Base-by-base conservation (phyloP, 331 rosid genomes). In the Acacia pycnantha region DNA sequence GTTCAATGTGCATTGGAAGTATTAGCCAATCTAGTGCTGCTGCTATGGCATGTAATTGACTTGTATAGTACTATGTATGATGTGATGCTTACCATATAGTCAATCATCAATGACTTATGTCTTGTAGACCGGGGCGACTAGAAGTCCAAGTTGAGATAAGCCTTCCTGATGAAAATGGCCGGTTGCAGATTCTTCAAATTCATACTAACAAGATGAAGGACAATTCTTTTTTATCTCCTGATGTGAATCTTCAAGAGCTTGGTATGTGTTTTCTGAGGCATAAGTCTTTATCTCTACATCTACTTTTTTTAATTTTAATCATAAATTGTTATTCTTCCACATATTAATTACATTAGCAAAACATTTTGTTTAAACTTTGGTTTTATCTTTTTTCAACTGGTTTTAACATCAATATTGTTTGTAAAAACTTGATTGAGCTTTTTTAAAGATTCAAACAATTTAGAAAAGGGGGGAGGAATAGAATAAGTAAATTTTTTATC, bases 81-180 rank as follows among this genome's bases (percentile, higher is more conserved):
- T 58, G 37, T 67, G 77, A 79, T 68, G 69, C 76, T 71, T 81
- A 73, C 48, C 79, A 71, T 77, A 66, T 33, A 3, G 11, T 77
- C 73, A 79, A 77, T 82, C 71, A 50, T 79, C 79, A 31, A 65
- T 80, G 76, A 71, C 79, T 79, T 77, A 27, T 84, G 68, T 72
- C 82, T 53, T 90, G 85, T 78, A 96, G 99, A 82, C 99, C 99
- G 24, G 99, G 99, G 72, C 93, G 99, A 53, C 82, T 96, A 91
- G 99, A 96, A 89, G 99, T 96, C 76, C 99, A 93, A 83, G 91
- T 96, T 85, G 99, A 96, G 89, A 94, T 96, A 84, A 90, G 97
- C 84, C 98, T 96, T 85, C 99, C 99, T n/a, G 99, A 96, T 90
- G 99, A 96, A 86, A 88, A 90, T 86, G 99, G 99, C 19, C 94